These are phyloP conservation scores for Magnolia sinica DNA, from an alignment of 164 flowering plant genomes.

Conservation along the genomic window DNA sequence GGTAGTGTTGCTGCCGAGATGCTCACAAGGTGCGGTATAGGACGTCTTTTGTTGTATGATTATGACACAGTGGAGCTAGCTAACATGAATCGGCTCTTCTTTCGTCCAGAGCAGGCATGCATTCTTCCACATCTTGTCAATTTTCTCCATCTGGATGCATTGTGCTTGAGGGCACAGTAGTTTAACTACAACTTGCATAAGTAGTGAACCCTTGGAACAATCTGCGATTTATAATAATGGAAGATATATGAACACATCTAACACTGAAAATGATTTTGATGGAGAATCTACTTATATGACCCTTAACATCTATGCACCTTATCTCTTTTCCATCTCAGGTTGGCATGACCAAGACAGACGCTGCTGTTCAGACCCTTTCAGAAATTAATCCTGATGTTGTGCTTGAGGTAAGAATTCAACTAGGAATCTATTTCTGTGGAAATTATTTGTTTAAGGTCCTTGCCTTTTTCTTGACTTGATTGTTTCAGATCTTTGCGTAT, in stretches of 20 bases:
- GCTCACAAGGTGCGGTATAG: slow-evolving; percentile 98
- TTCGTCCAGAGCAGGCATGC: slow-evolving; percentile 95
- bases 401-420: slow-evolving; percentile 55
- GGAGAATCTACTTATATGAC: background rate
- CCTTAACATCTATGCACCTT: background rate
- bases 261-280: background rate
- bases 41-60: slow-evolving; percentile 95
- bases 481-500: background rate
- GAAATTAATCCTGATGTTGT: slow-evolving; percentile 98
- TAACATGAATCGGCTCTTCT: slow-evolving; percentile 97
- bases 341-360: slow-evolving; percentile 99
- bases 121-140: slow-evolving; percentile 1
- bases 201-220: background rate
- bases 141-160: background rate
- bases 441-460: no score
- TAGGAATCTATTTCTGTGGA: background rate
- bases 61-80: slow-evolving; percentile 99
- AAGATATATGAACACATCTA: background rate
- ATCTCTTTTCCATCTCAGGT: slow-evolving; percentile 35
- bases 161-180: slow-evolving; percentile 1
- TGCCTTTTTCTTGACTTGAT: background rate
- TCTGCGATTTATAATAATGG: background rate
- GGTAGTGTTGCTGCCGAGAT: slow-evolving; percentile 99
- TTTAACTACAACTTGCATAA: background rate
- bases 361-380: slow-evolving; percentile 92